Base-by-base conservation (phyloP, 2,329 filamentous ascomycete species). In the Pezicula neosporulosa region DNA sequence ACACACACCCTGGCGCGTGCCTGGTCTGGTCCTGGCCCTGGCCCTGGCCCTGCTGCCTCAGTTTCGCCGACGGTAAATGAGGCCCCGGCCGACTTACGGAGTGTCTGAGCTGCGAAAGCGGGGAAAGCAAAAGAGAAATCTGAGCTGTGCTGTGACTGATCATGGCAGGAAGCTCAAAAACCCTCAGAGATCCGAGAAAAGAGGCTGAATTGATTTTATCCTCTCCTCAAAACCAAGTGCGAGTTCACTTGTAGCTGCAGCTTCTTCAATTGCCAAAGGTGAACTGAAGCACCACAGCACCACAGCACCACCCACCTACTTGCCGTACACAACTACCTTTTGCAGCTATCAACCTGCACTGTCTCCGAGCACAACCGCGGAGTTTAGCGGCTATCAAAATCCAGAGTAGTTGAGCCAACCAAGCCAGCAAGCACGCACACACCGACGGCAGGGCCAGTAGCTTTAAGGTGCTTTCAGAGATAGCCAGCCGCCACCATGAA, bases 401-500 rank as follows among this genome's bases (percentile, higher is more conserved):
- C n/a, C 37, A 33, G 24, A 24, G 24, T 6, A 24, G 30, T 33
- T 33, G 30, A 33, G 30, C 30, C 30, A 33, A 13, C 24, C 24
- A 24, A 33, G 30, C 30, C 30, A 33, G 30, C 30, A n/a, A 35
- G 35, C 8, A 27, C 44, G 46, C 27, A 33, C 15, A 47, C 42
- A 41, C 21, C 28, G 44, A 44, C 43, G 37, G 37, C 30, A 33
- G 37, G 19, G n/a, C 19, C 37, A 47, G 10, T 36, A 13, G 35
- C 5, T 18, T 7, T 27, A 37, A 45, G 28, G 52, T 30, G 46
- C 49, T 44, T 39, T 49, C 38, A 41, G 30, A 35, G 21, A 44
- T 46, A 41, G 28, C 27, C 42, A 49, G 24, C 37, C 38, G 24
- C 46, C 53, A 56, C 48, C 19, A 56, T 58, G 59, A 60, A 57